Evolutionary conservation across 1,139 yeast species (phyloP).

Genomic region (Meyerozyma sp.): DNA sequence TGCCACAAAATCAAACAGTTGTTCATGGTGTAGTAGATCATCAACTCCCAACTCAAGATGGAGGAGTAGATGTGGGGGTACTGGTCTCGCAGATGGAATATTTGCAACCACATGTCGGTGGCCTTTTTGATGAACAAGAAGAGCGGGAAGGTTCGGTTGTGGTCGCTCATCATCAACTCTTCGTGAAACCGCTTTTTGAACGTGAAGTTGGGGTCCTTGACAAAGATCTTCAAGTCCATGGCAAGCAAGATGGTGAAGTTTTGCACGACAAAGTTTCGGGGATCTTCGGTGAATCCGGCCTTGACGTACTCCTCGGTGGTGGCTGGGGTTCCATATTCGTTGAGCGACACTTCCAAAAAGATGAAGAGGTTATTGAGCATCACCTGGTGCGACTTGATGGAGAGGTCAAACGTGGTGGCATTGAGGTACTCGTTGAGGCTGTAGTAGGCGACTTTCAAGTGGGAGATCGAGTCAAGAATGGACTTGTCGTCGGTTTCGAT

Average conservation of each 20-base stretch:
- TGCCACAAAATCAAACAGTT: slow-evolving; percentile 65
- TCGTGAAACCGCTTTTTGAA: slow-evolving; percentile 57
- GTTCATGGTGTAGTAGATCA: slow-evolving; percentile 53
- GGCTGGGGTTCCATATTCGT: slow-evolving; percentile 42
- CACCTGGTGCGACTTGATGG: slow-evolving; percentile 36
- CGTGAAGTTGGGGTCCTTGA: slow-evolving; percentile 51
- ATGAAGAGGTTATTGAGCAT: slow-evolving; percentile 39
- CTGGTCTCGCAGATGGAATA: slow-evolving; percentile 28
- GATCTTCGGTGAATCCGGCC: slow-evolving; percentile 45
- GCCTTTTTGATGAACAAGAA: slow-evolving; percentile 31
- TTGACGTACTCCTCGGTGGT: slow-evolving; percentile 41
- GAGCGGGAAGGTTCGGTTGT: slow-evolving; percentile 39
- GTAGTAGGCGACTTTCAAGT: slow-evolving; percentile 32
- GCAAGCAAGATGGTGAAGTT: slow-evolving; percentile 39
- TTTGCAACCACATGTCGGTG: slow-evolving; percentile 34
- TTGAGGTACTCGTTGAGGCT: slow-evolving; percentile 35
- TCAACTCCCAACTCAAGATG: slow-evolving; percentile 49
- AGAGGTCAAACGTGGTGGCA: slow-evolving; percentile 32
- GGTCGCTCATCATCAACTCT: slow-evolving; percentile 48
- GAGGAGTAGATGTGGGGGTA: slow-evolving; percentile 39
- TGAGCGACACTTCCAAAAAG: slow-evolving; percentile 36
- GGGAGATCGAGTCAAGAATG: slow-evolving; percentile 27
- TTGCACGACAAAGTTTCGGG: slow-evolving; percentile 35
- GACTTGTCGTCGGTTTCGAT: slow-evolving; percentile 35
- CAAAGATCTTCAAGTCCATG: slow-evolving; percentile 47